These are phyloP conservation scores for Exserohilum turcica DNA, from an alignment of 2,329 filamentous ascomycete species.

Conservation along the genomic window DNA sequence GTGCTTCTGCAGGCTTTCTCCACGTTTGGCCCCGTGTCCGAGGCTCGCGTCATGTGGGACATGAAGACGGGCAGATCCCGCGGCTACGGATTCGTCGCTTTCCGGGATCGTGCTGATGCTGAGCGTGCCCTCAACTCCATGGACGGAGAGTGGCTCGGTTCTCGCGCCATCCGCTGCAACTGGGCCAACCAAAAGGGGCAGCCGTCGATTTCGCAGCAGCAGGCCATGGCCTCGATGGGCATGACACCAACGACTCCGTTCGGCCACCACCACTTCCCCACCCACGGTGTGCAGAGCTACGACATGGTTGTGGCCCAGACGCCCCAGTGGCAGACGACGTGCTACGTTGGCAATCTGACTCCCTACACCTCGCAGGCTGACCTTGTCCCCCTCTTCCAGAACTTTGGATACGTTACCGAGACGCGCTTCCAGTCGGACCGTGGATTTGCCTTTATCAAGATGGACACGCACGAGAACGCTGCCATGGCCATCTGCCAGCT, in stretches of 20 bases:
- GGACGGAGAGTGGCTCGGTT: slow-evolving; percentile 99
- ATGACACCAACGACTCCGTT: slow-evolving; percentile 97
- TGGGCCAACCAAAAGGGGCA: slow-evolving; percentile 99
- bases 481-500: slow-evolving; percentile 98
- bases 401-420: slow-evolving; percentile 97
- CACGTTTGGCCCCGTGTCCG: slow-evolving; percentile 92
- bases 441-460: slow-evolving; percentile 98
- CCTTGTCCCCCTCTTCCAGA: slow-evolving; percentile 96
- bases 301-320: slow-evolving; percentile 97
- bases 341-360: slow-evolving; percentile 96
- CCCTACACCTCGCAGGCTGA: slow-evolving; percentile 97
- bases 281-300: slow-evolving; percentile 94
- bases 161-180: slow-evolving; percentile 97
- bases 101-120: slow-evolving; percentile 89
- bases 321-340: slow-evolving; percentile 96
- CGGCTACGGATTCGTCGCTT: slow-evolving; percentile 97
- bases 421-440: slow-evolving; percentile 97
- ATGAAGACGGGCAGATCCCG: slow-evolving; percentile 99
- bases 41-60: slow-evolving; percentile 99
- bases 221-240: slow-evolving; percentile 95
- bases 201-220: slow-evolving; percentile 96
- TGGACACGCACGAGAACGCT: slow-evolving; percentile 97
- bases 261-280: slow-evolving; percentile 96
- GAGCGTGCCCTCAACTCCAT: slow-evolving; percentile 96
- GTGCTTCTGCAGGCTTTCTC: slow-evolving; percentile 92